Percentiles rank a stretch among this genome's conserved stretches.
phyloP scores from a whole-genome alignment of 129 eudicot species.

The Flaveria brownii region DNA sequence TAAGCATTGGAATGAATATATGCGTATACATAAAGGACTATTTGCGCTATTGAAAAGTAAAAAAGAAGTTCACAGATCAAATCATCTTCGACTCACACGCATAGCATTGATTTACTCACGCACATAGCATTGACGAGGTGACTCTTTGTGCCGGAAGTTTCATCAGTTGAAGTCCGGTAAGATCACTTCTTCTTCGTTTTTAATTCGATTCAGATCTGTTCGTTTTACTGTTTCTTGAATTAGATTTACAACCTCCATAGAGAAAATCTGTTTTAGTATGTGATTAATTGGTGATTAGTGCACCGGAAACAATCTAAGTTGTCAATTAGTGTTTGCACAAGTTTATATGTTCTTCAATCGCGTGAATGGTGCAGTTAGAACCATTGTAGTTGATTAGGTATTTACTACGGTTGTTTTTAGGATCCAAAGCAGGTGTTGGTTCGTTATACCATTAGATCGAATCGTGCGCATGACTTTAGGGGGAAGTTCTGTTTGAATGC shows the following conservation, averaged over 20 bases:
- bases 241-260: constrained; percentile 3
- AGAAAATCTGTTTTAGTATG: constrained; percentile 3
- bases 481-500: constrained; percentile 2
- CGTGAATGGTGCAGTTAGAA: neutral
- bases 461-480: constrained; percentile 1
- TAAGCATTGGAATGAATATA: neutral
- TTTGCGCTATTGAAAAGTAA: neutral
- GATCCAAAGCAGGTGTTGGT: constrained; percentile 24
- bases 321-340: neutral
- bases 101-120: constrained; percentile 9
- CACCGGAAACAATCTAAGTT: constrained; percentile 14
- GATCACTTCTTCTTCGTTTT: constrained; percentile 21
- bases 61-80: constrained; percentile 23
- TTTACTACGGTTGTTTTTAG: constrained; percentile 5
- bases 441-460: constrained; percentile 22
- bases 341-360: neutral
- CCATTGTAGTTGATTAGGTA: constrained; percentile 21
- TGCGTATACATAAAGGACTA: neutral
- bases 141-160: constrained; percentile 27
- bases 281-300: constrained; percentile 4
- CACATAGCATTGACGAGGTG: constrained; percentile 31
- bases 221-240: neutral
- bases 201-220: constrained; percentile 22
- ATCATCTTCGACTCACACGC: constrained; percentile 4
- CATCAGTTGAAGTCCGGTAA: constrained; percentile 11